phyloP scores from a whole-genome alignment of 257 asterid species.

The Solanum rostratum region DNA sequence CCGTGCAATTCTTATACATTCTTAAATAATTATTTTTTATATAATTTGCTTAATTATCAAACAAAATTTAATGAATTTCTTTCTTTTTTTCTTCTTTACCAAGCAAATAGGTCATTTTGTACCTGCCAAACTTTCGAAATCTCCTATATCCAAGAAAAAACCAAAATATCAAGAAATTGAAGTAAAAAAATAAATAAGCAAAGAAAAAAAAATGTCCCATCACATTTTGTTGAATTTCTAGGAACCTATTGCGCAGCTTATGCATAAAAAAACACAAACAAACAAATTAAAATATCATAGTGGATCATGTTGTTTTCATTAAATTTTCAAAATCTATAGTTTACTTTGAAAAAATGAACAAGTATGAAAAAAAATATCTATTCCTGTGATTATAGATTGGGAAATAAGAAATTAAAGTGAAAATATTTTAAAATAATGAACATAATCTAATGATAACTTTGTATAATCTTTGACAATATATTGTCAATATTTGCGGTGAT shows the following conservation, averaged over 20 bases:
- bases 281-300: neutral
- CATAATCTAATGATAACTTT: neutral
- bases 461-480: neutral
- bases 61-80: neutral
- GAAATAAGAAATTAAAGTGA: neutral
- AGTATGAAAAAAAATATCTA: neutral
- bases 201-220: neutral
- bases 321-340: neutral
- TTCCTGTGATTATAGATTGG: neutral
- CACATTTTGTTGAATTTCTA: neutral
- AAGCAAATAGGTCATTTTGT: neutral
- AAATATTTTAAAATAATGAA: neutral
- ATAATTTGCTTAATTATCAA: neutral
- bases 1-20: neutral
- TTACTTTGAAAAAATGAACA: neutral
- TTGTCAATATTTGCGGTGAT: neutral
- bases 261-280: neutral
- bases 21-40: too few relatives aligned
- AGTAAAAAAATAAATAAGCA: neutral
- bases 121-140: neutral
- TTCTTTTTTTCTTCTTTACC: neutral
- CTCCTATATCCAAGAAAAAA: neutral
- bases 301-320: neutral
- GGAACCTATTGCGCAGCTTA: neutral
- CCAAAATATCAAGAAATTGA: neutral